Conservation (phyloP, 805 yeast species). For the Kuraishia piskuri region DNA sequence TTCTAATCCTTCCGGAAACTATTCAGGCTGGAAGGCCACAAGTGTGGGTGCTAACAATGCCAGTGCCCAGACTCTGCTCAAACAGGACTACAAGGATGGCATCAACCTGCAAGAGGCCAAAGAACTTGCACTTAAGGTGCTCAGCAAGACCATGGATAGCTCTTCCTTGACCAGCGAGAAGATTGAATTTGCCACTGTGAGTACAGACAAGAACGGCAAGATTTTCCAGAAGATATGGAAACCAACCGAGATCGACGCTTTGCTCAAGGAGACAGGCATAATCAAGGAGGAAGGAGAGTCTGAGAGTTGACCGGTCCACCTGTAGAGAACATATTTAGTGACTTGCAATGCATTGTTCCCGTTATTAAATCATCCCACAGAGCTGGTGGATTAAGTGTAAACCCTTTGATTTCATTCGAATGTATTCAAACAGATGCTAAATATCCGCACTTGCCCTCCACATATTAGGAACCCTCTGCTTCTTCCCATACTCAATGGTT, state of each 20-base stretch:
- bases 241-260: constrained; percentile 64
- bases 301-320: neutral
- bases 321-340: neutral
- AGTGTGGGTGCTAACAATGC: constrained; percentile 94
- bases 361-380: too few relatives aligned
- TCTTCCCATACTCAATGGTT: neutral
- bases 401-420: too few relatives aligned
- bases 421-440: too few relatives aligned
- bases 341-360: neutral
- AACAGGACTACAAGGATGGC: constrained; percentile 90
- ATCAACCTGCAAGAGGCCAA: constrained; percentile 67
- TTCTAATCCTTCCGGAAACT: constrained; percentile 95
- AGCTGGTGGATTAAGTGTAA: too few relatives aligned
- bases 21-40: constrained; percentile 98
- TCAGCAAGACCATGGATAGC: constrained; percentile 90
- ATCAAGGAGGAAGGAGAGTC: constrained; percentile 50
- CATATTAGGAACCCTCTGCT: neutral
- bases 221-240: constrained; percentile 69
- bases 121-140: constrained; percentile 81
- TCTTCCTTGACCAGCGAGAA: constrained; percentile 81
- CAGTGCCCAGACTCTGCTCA: constrained; percentile 90
- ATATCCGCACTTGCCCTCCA: too few relatives aligned
- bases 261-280: constrained; percentile 68
- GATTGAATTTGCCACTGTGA: constrained; percentile 84
- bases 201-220: constrained; percentile 36